Evolutionary conservation across 2,329 filamentous ascomycete genomes (phyloP).

Genomic region (Verticillium isaacii): DNA sequence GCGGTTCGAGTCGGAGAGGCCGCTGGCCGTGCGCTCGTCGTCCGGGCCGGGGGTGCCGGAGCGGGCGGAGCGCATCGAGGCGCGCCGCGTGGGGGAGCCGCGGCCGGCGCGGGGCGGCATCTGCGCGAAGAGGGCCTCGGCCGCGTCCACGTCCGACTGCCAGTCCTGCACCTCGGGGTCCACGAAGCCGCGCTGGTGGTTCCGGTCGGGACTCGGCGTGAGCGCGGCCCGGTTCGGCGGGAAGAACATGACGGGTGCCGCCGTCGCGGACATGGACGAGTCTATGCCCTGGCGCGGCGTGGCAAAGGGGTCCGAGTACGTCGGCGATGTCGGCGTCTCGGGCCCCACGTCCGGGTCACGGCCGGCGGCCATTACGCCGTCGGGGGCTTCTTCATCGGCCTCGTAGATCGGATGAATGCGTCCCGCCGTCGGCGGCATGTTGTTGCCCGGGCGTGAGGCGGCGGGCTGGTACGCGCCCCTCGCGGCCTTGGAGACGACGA

Average conservation of each 20-base stretch:
- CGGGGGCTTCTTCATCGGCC: conserved; percentile 48
- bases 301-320: conserved; percentile 44
- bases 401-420: conserved; percentile 56
- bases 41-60: conserved; percentile 20
- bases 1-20: conserved; percentile 49
- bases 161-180: conserved; percentile 55
- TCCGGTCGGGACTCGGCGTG: conserved; percentile 36
- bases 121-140: conserved; percentile 45
- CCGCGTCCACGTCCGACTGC: conserved; percentile 51
- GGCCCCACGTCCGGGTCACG: conserved; percentile 19
- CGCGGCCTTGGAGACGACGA: conserved; percentile 12
- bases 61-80: conserved; percentile 28
- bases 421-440: conserved; percentile 20
- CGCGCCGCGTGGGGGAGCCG: conserved; percentile 31
- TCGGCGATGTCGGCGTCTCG: conserved; percentile 29
- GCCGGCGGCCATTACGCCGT: conserved; percentile 4
- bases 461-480: conserved; percentile 15
- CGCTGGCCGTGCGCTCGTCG: conserved; percentile 50
- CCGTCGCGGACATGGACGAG: conserved; percentile 2
- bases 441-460: conserved; percentile 1
- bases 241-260: conserved; percentile 16
- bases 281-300: conserved; percentile 28
- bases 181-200: conserved; percentile 17
- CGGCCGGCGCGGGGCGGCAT: conserved; percentile 29
- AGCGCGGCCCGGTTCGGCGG: conserved; percentile 26